Conservation (phyloP, 2,329 filamentous ascomycete species). For the Phialophora expanda region DNA sequence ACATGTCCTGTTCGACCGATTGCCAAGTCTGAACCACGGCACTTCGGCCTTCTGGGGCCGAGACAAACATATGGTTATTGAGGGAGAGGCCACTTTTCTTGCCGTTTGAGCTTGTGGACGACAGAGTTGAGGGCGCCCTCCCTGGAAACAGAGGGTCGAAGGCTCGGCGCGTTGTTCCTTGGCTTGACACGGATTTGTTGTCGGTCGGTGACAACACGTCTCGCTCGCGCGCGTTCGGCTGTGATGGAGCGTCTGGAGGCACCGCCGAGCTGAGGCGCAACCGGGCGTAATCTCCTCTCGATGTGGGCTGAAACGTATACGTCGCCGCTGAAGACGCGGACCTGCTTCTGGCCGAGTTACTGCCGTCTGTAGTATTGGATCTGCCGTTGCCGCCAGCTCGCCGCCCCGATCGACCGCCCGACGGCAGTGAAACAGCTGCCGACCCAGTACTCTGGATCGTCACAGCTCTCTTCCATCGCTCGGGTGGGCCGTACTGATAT, state of each 20-base stretch:
- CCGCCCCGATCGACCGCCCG: slow-evolving; percentile 50
- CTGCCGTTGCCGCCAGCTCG: slow-evolving; percentile 32
- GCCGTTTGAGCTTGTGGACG: slow-evolving; percentile 30
- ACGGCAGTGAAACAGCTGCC: slow-evolving; percentile 45
- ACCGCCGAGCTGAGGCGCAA: slow-evolving; percentile 29
- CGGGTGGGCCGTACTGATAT: slow-evolving; percentile 65
- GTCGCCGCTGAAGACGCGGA: slow-evolving; percentile 31
- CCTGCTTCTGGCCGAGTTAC: slow-evolving; percentile 35
- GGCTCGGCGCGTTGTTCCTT: slow-evolving; percentile 17
- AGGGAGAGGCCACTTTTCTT: slow-evolving; percentile 11
- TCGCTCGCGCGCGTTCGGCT: slow-evolving; percentile 5
- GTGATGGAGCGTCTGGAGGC: slow-evolving; percentile 13
- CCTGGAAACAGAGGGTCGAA: slow-evolving; percentile 3
- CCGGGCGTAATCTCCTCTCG: slow-evolving; percentile 31
- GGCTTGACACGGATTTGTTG: slow-evolving; percentile 24
- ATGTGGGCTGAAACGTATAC: slow-evolving; percentile 33
- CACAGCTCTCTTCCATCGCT: slow-evolving; percentile 54
- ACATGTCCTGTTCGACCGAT: slow-evolving; percentile 44
- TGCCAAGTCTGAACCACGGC: slow-evolving; percentile 49
- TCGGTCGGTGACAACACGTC: slow-evolving; percentile 20
- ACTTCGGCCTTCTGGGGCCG: slow-evolving; percentile 43
- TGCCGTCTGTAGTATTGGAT: slow-evolving; percentile 18
- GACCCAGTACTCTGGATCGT: slow-evolving; percentile 46
- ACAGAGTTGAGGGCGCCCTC: slow-evolving; percentile 29
- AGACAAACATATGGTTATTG: slow-evolving; percentile 39